Base-by-base conservation (phyloP, 768 basidiomycete genomes). In the Calocybe indica region DNA sequence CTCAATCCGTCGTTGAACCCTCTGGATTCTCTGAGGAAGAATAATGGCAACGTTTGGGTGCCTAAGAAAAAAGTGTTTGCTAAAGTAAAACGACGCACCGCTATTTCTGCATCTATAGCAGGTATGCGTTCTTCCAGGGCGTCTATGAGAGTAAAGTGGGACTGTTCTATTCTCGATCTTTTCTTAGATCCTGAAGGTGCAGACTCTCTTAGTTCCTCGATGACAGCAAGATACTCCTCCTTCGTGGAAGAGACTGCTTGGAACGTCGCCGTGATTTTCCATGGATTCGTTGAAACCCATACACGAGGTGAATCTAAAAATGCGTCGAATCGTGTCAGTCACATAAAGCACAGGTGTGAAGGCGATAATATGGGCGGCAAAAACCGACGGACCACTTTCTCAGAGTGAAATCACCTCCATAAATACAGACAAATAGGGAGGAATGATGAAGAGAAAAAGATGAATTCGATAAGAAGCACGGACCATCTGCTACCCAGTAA, bases 401-500 rank as follows among this genome's bases (percentile, higher is more conserved):
- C 22, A 22, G 22, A 22, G 22, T 2, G 1, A 22, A 22, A 22
- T 22, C 22, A 22, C 22, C 66, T 66, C 67, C 65, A 69, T 74
- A 88, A 88, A 86, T 80, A 86, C 68, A 74, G 69, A 67, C 80
- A 88, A 88, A 86, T 80, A 85, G 64, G 63, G 55, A 58, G 53
- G 41, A 49, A 52, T 49, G 46, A 51, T 52, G 47, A 50, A 58
- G 55, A 47, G 49, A 53, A 56, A 60, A 62, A 63, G 43, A 45
- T 15, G 33, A 34, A 35, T 14, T 37, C 49, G 50, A 52, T 64
- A 66, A 69, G 62, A 65, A 64, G 72, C 73, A 89, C 90, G 76
- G 73, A 93, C 90, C 87, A 80, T 92, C 91, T 62, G 78, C 78
- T 55, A 85, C 67, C 91, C 91, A 93, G 66, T 82, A 93, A 44